These are phyloP conservation scores for Fusarium sp. DNA, from an alignment of 2,329 filamentous ascomycete species.

Conservation along the genomic window DNA sequence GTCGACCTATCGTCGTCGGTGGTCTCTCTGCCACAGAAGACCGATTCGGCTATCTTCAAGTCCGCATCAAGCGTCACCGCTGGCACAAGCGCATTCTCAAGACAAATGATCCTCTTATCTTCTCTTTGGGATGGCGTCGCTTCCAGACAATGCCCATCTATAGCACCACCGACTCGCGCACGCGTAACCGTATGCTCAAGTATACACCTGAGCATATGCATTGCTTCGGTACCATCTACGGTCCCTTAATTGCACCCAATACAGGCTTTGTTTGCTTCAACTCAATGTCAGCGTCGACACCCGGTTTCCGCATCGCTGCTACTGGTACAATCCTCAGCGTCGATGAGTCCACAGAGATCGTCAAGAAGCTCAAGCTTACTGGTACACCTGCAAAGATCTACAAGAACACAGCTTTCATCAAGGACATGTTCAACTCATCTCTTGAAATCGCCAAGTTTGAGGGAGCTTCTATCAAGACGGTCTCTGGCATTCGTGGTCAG, in stretches of 20 bases:
- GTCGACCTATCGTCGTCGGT: slow-evolving; percentile 86
- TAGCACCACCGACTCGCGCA: slow-evolving; percentile 93
- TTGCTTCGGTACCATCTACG: slow-evolving; percentile 96
- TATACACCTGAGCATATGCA: slow-evolving; percentile 99
- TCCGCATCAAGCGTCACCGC: slow-evolving; percentile 94
- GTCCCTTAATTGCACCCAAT: slow-evolving; percentile 93
- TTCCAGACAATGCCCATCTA: slow-evolving; percentile 95
- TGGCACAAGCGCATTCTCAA: slow-evolving; percentile 99
- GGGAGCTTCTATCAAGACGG: slow-evolving; percentile 93
- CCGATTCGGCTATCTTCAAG: slow-evolving; percentile 93
- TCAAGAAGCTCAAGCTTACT: slow-evolving; percentile 98
- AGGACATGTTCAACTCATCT: slow-evolving; percentile 94
- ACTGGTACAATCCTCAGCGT: slow-evolving; percentile 94
- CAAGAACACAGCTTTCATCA: slow-evolving; percentile 99
- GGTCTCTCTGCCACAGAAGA: slow-evolving; percentile 95
- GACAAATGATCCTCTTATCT: slow-evolving; percentile 96
- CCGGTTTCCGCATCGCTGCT: slow-evolving; percentile 93
- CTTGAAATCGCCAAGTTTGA: slow-evolving; percentile 99
- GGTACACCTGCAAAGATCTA: slow-evolving; percentile 97
- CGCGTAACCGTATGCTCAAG: slow-evolving; percentile 96
- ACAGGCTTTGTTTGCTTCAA: slow-evolving; percentile 96
- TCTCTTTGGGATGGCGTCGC: slow-evolving; percentile 94
- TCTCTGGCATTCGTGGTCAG: slow-evolving; percentile 93
- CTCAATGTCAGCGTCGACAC: slow-evolving; percentile 83
- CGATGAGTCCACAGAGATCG: slow-evolving; percentile 95